phyloP scores from a whole-genome alignment of 2,329 filamentous ascomycete species.

The Sordariomycetes sp. region DNA sequence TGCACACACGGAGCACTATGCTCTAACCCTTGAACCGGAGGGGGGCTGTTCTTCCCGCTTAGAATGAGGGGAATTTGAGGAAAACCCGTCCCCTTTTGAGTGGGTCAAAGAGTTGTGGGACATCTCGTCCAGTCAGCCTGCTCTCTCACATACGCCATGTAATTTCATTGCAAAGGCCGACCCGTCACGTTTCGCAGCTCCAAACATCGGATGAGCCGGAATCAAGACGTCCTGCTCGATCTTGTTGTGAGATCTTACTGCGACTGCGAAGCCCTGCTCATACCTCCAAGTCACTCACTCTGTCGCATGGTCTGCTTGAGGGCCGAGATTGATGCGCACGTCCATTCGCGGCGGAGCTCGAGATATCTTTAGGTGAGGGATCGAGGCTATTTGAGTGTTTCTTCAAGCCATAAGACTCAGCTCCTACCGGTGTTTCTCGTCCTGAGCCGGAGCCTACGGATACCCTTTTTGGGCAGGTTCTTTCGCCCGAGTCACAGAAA shows the following conservation, averaged over 20 bases:
- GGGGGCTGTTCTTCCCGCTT: neutral
- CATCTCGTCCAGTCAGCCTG: neutral
- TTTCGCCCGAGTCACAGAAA: too few relatives aligned
- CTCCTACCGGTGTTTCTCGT: too few relatives aligned
- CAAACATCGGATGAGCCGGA: neutral
- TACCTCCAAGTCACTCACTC: too few relatives aligned
- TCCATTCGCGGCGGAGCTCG: too few relatives aligned
- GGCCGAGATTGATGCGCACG: too few relatives aligned
- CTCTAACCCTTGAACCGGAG: neutral
- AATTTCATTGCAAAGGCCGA: neutral
- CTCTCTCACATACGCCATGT: neutral
- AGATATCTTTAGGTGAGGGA: too few relatives aligned
- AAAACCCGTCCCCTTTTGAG: neutral
- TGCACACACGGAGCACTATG: neutral
- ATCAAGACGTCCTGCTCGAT: neutral
- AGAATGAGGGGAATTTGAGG: neutral
- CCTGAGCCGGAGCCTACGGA: too few relatives aligned
- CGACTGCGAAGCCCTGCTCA: too few relatives aligned
- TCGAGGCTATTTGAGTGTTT: too few relatives aligned
- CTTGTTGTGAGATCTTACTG: neutral
- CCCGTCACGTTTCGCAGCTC: neutral
- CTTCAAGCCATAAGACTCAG: too few relatives aligned
- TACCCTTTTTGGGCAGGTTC: too few relatives aligned
- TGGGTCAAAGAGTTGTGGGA: neutral
- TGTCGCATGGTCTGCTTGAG: too few relatives aligned